Evolutionary conservation across 192 early-diverging fungal genomes (phyloP), one percentile per base, ranked within the genome.

Genomic region (Coemansia erecta): DNA sequence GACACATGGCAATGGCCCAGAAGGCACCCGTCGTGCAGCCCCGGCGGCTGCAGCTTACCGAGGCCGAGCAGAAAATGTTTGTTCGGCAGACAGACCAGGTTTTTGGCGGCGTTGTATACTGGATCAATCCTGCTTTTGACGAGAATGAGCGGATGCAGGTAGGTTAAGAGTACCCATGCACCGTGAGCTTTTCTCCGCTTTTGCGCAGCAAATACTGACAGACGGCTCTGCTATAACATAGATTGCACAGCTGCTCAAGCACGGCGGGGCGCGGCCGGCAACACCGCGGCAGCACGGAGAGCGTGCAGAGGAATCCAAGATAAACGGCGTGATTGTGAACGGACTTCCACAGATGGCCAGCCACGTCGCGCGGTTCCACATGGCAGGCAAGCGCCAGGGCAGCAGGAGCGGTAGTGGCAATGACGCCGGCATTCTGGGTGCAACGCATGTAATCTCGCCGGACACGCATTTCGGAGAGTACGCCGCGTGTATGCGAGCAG

Each of bases 401-500:
- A 1, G 3, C 52, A 7, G n/a, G 22, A 39, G 12, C 26, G 9
- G 45, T 13, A 31, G 28, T 7, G 28, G 28, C 7, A 31, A 31
- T 7, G 28, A 31, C 28, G 28, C 28, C 44, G 18, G 31, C 9
- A 49, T 56, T 14, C 56, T 18, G 49, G n/a, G 50, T 21, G 64
- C 51, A 45, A 79, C 70, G 7, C 77, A 79, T 33, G 61, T 62
- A 8, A 66, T 79, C 5, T 61, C 66, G 15, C 70, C 66, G 1
- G 67, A 73, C 52, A 73, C 66, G 31, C 71, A 79, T 49, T 79
- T 79, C 73, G 66, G 63, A 56, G 77, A 79, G 63, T 73, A 79
- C 53, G 45, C 63, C 42, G 56, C 59, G 18, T 70, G 67, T 17
- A 47, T 63, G 33, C 48, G 57, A 18, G 66, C 66, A 2, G 65